Conservation (phyloP, 768 basidiomycete species). For the Tulasnella sp. region DNA sequence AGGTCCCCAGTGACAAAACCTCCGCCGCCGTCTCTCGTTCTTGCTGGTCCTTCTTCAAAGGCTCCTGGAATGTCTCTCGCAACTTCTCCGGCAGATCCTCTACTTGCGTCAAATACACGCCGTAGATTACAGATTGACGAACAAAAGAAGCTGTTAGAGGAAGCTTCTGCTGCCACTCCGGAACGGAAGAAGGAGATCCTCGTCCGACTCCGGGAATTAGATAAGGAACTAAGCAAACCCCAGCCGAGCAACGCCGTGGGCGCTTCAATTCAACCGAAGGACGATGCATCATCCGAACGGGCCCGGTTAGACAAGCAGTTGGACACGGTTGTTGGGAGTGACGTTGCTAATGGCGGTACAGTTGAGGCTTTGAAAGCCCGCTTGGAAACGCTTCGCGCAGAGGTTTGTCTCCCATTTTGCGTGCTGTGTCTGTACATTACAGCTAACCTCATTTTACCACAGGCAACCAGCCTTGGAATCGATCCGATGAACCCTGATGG, state of each 20-base stretch:
- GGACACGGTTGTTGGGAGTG: constrained; percentile 47
- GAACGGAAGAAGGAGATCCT: constrained; percentile 69
- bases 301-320: constrained; percentile 73
- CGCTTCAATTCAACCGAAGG: constrained; percentile 28
- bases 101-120: constrained; percentile 28
- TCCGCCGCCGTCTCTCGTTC: background rate
- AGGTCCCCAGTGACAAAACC: constrained; percentile 35
- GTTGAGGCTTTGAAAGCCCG: constrained; percentile 63
- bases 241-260: constrained; percentile 23
- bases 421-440: background rate
- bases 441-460: background rate
- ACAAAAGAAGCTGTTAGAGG: constrained; percentile 74
- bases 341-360: constrained; percentile 17
- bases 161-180: constrained; percentile 49
- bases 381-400: constrained; percentile 63
- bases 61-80: constrained; percentile 20
- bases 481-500: constrained; percentile 21
- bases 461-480: constrained; percentile 28
- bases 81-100: constrained; percentile 18
- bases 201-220: constrained; percentile 58
- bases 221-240: constrained; percentile 59
- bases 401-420: constrained; percentile 37
- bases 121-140: constrained; percentile 76
- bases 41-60: constrained; percentile 22
- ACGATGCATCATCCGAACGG: constrained; percentile 43